A percentile compares a stretch with the other conserved stretches of the same genome.
phyloP scores from a whole-genome alignment of 257 asterid species.

The Gardenia jasminoides region DNA sequence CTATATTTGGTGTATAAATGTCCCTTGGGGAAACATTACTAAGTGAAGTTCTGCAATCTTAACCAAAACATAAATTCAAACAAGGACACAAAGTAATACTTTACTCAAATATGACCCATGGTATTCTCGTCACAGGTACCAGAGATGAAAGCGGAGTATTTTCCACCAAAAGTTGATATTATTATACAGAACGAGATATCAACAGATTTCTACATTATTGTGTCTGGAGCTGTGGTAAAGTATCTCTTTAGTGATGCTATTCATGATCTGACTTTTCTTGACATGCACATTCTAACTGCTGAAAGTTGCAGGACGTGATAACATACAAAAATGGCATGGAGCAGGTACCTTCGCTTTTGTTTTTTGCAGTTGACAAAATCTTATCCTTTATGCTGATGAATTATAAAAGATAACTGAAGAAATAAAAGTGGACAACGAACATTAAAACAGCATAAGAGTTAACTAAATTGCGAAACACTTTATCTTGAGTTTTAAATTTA shows the following conservation, averaged over 20 bases:
- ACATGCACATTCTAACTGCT: slow-evolving; percentile 28
- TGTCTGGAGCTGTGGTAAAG: slow-evolving; percentile 88
- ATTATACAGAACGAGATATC: slow-evolving; percentile 83
- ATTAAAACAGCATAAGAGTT: neutral
- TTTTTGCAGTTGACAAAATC: neutral
- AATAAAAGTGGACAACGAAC: neutral
- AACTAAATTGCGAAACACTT: neutral
- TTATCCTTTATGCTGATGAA: neutral
- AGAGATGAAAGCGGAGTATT: slow-evolving; percentile 90
- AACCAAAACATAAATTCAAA: neutral
- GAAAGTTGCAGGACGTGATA: slow-evolving; percentile 71
- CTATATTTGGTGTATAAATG: neutral
- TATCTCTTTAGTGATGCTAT: slow-evolving; percentile 11
- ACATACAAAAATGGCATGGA: slow-evolving; percentile 58
- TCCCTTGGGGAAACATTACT: neutral
- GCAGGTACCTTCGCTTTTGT: slow-evolving; percentile 57
- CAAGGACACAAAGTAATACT: neutral
- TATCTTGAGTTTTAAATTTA: neutral
- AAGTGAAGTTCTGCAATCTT: neutral
- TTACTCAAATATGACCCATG: neutral
- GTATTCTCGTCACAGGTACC: slow-evolving; percentile 56
- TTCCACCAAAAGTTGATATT: slow-evolving; percentile 90
- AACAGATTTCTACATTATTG: slow-evolving; percentile 87
- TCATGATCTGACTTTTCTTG: slow-evolving; percentile 3
- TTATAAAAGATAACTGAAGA: neutral